Evolutionary conservation across 495 filamentous ascomycete species (phyloP).

Genomic region (Aspergillus cristatus): DNA sequence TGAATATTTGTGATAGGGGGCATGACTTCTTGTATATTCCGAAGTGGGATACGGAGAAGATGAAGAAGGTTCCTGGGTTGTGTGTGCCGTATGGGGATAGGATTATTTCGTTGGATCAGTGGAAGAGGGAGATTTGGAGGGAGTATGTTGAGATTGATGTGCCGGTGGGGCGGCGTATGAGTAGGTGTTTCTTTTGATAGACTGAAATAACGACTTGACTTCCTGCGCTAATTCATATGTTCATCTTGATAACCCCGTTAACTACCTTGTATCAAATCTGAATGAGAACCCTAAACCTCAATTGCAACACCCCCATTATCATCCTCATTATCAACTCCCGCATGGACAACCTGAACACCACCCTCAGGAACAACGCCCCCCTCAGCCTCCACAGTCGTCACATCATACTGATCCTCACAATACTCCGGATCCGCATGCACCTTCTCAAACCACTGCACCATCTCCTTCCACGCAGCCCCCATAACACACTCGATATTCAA

Average conservation of each 20-base stretch:
- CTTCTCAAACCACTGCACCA: conserved; percentile 35
- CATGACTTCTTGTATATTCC: conserved; percentile 31
- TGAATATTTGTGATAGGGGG: conserved; percentile 22
- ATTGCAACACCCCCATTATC: neutral
- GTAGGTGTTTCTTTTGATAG: neutral
- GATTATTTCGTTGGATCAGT: conserved; percentile 26
- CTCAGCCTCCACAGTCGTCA: conserved; percentile 1
- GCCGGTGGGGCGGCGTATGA: neutral
- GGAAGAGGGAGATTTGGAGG: conserved; percentile 21
- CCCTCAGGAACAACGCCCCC: no score
- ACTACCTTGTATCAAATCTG: no score
- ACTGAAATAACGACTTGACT: no score
- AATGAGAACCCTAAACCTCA: neutral
- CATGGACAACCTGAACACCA: neutral
- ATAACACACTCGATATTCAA: conserved; percentile 34
- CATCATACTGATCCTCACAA: conserved; percentile 14
- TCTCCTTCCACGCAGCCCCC: conserved; percentile 23
- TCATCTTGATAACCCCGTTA: no score
- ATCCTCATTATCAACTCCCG: neutral
- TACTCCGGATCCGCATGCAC: conserved; percentile 23
- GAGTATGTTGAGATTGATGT: conserved; percentile 13
- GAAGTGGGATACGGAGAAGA: conserved; percentile 18
- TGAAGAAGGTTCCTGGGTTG: conserved; percentile 11
- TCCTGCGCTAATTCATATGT: no score
- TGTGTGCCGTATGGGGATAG: conserved; percentile 21